A percentile compares a stretch with the other conserved stretches of the same genome.
Conservation (phyloP, 1,139 yeast species). For the Scheffersomyces quercinus region DNA sequence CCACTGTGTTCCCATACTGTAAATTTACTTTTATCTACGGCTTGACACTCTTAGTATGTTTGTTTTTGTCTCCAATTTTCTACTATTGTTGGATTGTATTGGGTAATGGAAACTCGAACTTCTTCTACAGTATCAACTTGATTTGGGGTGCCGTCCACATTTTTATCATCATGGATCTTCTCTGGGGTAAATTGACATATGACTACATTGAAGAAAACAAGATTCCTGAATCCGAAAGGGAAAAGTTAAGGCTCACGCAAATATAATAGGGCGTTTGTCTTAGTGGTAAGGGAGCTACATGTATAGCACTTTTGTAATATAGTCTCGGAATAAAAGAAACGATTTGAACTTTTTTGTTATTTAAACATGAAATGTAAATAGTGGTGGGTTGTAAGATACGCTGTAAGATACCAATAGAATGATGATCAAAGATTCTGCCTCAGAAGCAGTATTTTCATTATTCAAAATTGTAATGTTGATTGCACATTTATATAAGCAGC, state of each 20-base stretch:
- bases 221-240: slow-evolving; percentile 17
- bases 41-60: slow-evolving; percentile 38
- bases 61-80: slow-evolving; percentile 76
- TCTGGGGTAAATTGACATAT: slow-evolving; percentile 75
- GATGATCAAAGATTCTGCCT: too few relatives aligned
- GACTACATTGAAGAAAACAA: slow-evolving; percentile 61
- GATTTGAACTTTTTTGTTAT: too few relatives aligned
- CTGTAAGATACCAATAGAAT: too few relatives aligned
- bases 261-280: slow-evolving; percentile 15
- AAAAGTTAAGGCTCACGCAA: slow-evolving; percentile 41
- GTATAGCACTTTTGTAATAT: too few relatives aligned
- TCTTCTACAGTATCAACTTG: slow-evolving; percentile 90
- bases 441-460: too few relatives aligned
- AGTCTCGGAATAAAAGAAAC: too few relatives aligned
- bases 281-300: too few relatives aligned
- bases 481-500: too few relatives aligned
- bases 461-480: too few relatives aligned
- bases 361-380: too few relatives aligned
- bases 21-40: slow-evolving; percentile 35
- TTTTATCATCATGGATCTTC: slow-evolving; percentile 68
- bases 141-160: slow-evolving; percentile 76
- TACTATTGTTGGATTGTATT: slow-evolving; percentile 93
- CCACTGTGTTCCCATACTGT: slow-evolving; percentile 39
- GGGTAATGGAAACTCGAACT: slow-evolving; percentile 94
- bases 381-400: too few relatives aligned